phyloP scores from a whole-genome alignment of 2,329 filamentous ascomycete genomes.

The Epichloe sibirici region DNA sequence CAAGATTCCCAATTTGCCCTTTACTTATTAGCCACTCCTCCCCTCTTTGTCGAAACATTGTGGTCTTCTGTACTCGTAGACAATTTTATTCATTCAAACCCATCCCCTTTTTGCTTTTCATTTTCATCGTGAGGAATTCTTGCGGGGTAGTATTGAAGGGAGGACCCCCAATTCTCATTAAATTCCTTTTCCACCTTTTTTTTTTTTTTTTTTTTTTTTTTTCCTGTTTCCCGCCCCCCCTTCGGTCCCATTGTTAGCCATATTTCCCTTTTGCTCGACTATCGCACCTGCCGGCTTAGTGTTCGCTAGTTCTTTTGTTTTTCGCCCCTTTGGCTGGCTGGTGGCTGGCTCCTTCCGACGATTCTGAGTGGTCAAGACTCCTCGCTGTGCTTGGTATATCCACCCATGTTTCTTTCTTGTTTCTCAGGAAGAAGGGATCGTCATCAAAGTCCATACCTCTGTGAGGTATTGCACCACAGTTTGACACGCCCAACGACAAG shows the following conservation, averaged over 20 bases:
- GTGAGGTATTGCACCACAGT: not conserved
- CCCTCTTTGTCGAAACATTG: not conserved
- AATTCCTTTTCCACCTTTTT: not conserved
- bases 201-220: not conserved
- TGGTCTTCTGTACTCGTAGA: not conserved
- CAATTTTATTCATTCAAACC: not conserved
- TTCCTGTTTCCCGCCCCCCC: not conserved
- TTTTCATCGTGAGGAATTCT: constrained; percentile 3
- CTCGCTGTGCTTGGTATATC: not conserved
- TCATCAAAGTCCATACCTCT: constrained; percentile 2
- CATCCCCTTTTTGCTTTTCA: not conserved
- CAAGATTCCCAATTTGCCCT: not conserved
- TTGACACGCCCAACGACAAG: not conserved
- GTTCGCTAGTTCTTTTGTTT: constrained; percentile 4
- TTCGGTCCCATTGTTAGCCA: not conserved
- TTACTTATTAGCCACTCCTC: not conserved
- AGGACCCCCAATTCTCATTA: not conserved
- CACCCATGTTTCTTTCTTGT: not conserved
- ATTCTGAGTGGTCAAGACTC: not conserved
- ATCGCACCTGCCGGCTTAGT: constrained; percentile 3
- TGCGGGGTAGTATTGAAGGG: constrained; percentile 5
- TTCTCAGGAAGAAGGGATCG: not conserved
- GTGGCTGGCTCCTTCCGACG: not conserved
- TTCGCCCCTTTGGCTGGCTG: not conserved
- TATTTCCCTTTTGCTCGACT: not conserved